Base-by-base conservation (phyloP, 78 protist genomes). In the Dictyostelium citrinum region DNA sequence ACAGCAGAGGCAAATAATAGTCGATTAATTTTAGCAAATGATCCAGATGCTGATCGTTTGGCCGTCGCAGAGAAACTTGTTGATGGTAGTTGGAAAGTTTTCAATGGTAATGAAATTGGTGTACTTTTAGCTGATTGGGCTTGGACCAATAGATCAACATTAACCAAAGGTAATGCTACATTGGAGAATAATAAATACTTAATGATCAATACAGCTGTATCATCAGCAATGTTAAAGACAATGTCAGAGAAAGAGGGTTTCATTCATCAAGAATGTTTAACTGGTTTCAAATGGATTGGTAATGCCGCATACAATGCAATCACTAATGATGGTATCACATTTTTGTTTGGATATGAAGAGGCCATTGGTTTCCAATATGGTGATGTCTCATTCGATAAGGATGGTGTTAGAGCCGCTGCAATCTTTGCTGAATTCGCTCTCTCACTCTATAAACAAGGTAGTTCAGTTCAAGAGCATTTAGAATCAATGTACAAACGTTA, bases 211-310 rank as follows among this genome's bases (percentile, higher is more conserved):
- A 95, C 98, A n/a, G 90, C 98, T 24, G 99, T 99, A 17, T 97
- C 99, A 5, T 92, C 98, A 16, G 84, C 93, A 43, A 78, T 97
- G 82, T 78, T 99, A 5, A 35, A 49, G 27, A 67, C 98, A 22
- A 93, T 99, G 97, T 99, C 99, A 2, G 46, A 84, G 41, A 61
- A 14, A 1, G 98, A 98, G 45, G 99, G 99, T n/a, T 95, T 95
- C 88, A 16, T 2, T 4, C 91, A 83, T 51, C 96, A 95, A 71
- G 99, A 98, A 37, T 96, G 98, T 2, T 91, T 99, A 51, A 99
- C 99, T 33, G 99, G 99, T 45, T 99, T 99, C 97, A 99, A 99
- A 83, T 99, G 99, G 99, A 92, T 99, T 16, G 99, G 99, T 68
- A 97, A 97, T 96, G n/a, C 49, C 29, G 97, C 97, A 9, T 1